Evolutionary conservation across 1,139 yeast species (phyloP), one percentile per base, ranked within the genome.

Genomic region (Yamadazyma blattariae): DNA sequence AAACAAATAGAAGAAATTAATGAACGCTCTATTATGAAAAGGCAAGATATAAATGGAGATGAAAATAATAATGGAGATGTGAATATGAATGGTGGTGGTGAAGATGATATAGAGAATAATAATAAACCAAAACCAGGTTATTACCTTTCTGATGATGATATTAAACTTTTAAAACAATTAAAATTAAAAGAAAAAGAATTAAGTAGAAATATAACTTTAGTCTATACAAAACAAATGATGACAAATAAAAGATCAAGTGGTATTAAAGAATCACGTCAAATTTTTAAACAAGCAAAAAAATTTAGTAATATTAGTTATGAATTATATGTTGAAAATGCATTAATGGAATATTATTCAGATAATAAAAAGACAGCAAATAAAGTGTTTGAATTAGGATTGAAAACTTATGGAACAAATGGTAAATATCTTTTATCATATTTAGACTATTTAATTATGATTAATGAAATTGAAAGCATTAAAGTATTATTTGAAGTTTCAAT

Each of bases 401-500:
- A 79, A 54, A 60, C 74, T 40, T 83, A 75, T 52, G 61, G 67
- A 4, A 57, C 64, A 15, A 72, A 78, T 45, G 83, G 86, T 3
- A 75, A 71, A 19, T 90, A 81, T 54, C 70, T 89, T 32, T 67
- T 73, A 42, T 74, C 77, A 34, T 90, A 90, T 56, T 67, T 92
- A 50, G 78, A 82, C 41, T 90, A 85, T 53, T 65, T 92, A 44
- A 75, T 88, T 25, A 64, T 74, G 46, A 72, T 75, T 26, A 84
- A 84, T 54, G 96, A 89, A 56, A 83, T 82, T 39, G 83, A 87
- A 23, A 86, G 83, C 50, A 86, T 90, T 13, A 79, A 92, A 46
- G 88, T 89, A 10, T 69, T 88, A 29, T 83, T 92, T 54, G 97
- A 92, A 58, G 56, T 61, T 12, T 63, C 73, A 1, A 63, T 65